These are phyloP conservation scores for Candida insectorum DNA, from an alignment of 805 yeast species.

Conservation along the genomic window DNA sequence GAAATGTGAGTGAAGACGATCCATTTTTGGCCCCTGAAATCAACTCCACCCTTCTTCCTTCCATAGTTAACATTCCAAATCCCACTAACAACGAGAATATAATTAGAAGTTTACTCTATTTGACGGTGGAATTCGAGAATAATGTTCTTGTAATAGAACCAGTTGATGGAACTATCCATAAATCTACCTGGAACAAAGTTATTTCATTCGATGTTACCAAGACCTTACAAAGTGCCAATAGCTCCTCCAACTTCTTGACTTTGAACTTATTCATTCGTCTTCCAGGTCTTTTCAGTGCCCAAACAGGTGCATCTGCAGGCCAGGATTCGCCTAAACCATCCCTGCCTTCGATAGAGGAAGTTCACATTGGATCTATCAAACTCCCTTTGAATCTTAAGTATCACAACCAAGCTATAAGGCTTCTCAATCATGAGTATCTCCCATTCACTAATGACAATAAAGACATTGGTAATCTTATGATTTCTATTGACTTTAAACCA, in stretches of 20 bases:
- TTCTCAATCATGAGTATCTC: constrained; percentile 58
- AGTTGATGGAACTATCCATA: constrained; percentile 70
- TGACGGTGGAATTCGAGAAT: constrained; percentile 92
- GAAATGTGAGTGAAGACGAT: constrained; percentile 16
- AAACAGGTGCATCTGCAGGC: constrained; percentile 40
- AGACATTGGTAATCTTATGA: constrained; percentile 47
- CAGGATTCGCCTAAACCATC: not conserved
- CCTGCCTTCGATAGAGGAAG: constrained; percentile 49
- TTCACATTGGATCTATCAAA: constrained; percentile 70
- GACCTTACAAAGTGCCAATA: constrained; percentile 15
- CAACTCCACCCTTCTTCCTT: constrained; percentile 45
- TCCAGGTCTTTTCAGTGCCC: constrained; percentile 52
- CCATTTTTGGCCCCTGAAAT: constrained; percentile 27
- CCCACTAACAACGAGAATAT: constrained; percentile 27
- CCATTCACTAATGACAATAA: constrained; percentile 44
- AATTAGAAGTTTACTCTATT: constrained; percentile 68
- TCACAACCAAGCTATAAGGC: constrained; percentile 48
- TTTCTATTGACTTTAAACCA: constrained; percentile 70
- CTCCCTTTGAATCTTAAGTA: constrained; percentile 56
- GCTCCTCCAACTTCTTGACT: constrained; percentile 51
- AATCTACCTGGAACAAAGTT: constrained; percentile 83
- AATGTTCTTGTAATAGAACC: constrained; percentile 89
- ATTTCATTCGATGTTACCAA: constrained; percentile 81
- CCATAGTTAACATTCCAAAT: constrained; percentile 49
- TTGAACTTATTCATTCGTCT: constrained; percentile 77